phyloP scores from a whole-genome alignment of 2,329 filamentous ascomycete species.

The Aspergillus fijiensis region DNA sequence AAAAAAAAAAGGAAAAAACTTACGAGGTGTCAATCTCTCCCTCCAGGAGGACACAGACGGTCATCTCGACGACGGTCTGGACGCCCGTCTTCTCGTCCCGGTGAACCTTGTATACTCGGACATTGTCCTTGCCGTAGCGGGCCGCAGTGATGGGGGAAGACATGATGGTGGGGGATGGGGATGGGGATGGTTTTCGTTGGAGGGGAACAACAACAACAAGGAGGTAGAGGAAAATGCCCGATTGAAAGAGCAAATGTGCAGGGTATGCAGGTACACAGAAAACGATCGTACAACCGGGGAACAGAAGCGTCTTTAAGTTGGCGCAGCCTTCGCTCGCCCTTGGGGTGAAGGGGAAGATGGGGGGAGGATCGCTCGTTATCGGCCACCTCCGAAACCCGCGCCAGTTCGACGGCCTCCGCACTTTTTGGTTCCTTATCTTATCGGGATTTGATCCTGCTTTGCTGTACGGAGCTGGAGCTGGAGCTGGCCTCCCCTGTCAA shows the following conservation, averaged over 20 bases:
- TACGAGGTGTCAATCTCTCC: constrained; percentile 84
- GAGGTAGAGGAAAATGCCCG: not conserved
- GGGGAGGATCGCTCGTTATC: constrained; percentile 26
- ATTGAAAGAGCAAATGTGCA: too few relatives aligned
- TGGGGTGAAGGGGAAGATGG: not conserved
- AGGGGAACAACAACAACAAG: not conserved
- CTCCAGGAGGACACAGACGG: constrained; percentile 86
- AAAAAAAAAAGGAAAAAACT: constrained; percentile 30
- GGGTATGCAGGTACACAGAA: not conserved
- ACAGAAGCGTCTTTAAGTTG: constrained; percentile 13
- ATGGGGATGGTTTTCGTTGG: too few relatives aligned
- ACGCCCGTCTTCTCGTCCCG: constrained; percentile 71
- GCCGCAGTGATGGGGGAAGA: constrained; percentile 45
- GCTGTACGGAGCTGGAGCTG: not conserved
- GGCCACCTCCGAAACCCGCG: constrained; percentile 42
- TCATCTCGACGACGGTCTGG: constrained; percentile 92
- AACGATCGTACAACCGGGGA: constrained; percentile 5
- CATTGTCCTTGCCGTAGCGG: constrained; percentile 76
- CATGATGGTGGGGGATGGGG: constrained; percentile 20
- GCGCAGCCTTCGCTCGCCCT: constrained; percentile 8
- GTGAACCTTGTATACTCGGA: constrained; percentile 94
- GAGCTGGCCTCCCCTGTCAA: too few relatives aligned
- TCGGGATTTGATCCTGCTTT: constrained; percentile 15
- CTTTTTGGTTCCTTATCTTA: constrained; percentile 34
- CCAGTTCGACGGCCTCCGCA: constrained; percentile 24